phyloP scores from a whole-genome alignment of 176 grass and related monocot species.

The Themeda triandra region DNA sequence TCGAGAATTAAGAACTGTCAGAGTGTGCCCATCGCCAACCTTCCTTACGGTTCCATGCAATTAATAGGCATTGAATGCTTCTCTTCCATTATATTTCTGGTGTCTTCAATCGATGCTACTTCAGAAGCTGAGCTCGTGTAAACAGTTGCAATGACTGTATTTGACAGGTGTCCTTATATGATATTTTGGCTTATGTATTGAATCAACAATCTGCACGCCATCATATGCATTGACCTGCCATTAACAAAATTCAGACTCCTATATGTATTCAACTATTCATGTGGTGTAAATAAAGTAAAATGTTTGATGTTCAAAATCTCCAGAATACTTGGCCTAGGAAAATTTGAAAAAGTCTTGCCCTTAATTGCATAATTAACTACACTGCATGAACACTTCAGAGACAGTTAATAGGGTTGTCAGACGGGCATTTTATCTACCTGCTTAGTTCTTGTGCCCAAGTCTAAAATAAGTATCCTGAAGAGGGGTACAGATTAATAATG shows the following conservation, averaged over 20 bases:
- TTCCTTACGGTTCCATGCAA: conserved; percentile 37
- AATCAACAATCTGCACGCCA: conserved; percentile 59
- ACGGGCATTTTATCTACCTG: neutral
- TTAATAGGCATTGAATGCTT: conserved; percentile 30
- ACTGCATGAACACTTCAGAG: neutral
- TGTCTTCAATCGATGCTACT: conserved; percentile 21
- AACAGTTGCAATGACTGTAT: conserved; percentile 33
- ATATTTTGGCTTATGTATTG: conserved; percentile 74
- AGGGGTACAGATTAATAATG: neutral
- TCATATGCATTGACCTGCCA: conserved; percentile 81
- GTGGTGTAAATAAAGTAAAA: neutral
- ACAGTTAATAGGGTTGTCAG: neutral
- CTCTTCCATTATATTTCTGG: conserved; percentile 22
- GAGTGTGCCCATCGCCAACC: conserved; percentile 61
- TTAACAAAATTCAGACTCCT: neutral
- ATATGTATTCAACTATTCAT: neutral
- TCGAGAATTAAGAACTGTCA: conserved; percentile 54
- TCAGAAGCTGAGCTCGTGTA: conserved; percentile 16
- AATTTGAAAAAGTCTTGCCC: neutral
- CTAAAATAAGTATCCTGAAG: neutral
- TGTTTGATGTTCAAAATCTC: neutral
- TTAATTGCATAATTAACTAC: neutral
- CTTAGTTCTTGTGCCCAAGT: neutral
- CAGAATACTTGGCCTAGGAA: neutral
- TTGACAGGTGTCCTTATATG: conserved; percentile 48